A percentile compares a stretch with the other conserved stretches of the same genome.
Evolutionary conservation across 768 basidiomycete species (phyloP).

Genomic region (Boletus coccyginus): DNA sequence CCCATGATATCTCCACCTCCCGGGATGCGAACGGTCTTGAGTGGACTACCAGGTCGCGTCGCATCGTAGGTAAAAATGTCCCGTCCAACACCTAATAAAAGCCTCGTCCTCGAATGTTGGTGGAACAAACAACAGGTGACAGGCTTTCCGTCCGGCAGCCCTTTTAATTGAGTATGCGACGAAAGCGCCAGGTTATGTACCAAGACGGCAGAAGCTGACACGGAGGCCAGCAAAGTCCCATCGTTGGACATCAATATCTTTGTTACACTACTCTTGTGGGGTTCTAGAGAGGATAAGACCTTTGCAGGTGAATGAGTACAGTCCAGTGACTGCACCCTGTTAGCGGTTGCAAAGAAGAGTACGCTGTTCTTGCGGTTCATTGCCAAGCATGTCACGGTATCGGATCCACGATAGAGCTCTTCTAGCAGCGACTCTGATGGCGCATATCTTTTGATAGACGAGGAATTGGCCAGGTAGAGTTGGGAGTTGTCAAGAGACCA

Average conservation of each 20-base stretch:
- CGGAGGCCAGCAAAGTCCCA: slow-evolving; percentile 51
- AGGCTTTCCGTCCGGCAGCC: slow-evolving; percentile 41
- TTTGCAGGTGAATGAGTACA: slow-evolving; percentile 37
- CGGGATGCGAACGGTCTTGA: slow-evolving; percentile 49
- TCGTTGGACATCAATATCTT: slow-evolving; percentile 62
- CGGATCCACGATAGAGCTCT: slow-evolving; percentile 38
- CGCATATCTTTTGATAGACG: slow-evolving; percentile 53
- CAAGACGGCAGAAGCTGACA: slow-evolving; percentile 50
- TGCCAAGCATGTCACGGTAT: slow-evolving; percentile 30
- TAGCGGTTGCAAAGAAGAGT: slow-evolving; percentile 47
- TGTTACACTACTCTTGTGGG: slow-evolving; percentile 49
- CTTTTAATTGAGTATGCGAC: slow-evolving; percentile 53
- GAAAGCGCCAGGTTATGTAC: slow-evolving; percentile 58
- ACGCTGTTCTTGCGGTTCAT: slow-evolving; percentile 36
- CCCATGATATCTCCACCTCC: slow-evolving; percentile 53
- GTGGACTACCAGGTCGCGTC: slow-evolving; percentile 52
- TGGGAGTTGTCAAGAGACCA: slow-evolving; percentile 59
- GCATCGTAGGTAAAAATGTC: slow-evolving; percentile 63
- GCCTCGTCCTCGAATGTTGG: slow-evolving; percentile 55
- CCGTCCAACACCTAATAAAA: slow-evolving; percentile 53
- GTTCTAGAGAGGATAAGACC: slow-evolving; percentile 46
- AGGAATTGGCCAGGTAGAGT: slow-evolving; percentile 51
- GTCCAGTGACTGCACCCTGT: slow-evolving; percentile 52
- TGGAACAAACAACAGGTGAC: slow-evolving; percentile 59
- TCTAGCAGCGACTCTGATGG: slow-evolving; percentile 42